phyloP scores from a whole-genome alignment of 306 rosid genomes.

The Vicia faba region DNA sequence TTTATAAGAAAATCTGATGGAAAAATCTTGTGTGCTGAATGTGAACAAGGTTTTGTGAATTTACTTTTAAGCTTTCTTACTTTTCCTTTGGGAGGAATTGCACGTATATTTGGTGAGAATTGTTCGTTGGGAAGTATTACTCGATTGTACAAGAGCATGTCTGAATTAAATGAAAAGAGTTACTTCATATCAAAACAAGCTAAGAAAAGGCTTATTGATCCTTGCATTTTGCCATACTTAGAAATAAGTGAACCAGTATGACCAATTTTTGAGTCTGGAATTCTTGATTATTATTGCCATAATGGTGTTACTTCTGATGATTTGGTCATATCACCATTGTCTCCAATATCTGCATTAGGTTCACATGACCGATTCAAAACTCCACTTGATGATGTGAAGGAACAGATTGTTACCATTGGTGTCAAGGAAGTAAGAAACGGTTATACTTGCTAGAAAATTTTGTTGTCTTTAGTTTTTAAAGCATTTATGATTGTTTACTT shows the following conservation, averaged over 20 bases:
- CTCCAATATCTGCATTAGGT: no score
- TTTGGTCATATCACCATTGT: no score
- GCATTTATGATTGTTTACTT: no score
- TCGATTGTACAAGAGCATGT: background rate
- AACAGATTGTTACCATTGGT: no score
- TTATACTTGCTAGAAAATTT: no score
- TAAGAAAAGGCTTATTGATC: background rate
- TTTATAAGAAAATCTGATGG: conserved; percentile 2
- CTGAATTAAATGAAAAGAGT: background rate
- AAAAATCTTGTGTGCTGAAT: background rate
- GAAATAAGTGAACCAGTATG: background rate
- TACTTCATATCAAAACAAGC: background rate
- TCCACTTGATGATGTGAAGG: no score
- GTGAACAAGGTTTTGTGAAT: conserved; percentile 1
- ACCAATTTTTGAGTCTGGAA: background rate
- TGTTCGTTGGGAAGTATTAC: background rate
- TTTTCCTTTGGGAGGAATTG: conserved; percentile 6
- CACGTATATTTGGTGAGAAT: background rate
- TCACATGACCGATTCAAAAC: no score
- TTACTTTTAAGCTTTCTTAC: conserved; percentile 15
- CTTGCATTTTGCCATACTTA: background rate
- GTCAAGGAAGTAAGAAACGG: no score
- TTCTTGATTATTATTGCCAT: background rate
- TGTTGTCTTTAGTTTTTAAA: no score
- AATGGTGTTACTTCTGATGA: no score